Base-by-base conservation (phyloP, 495 filamentous ascomycete species). In the Penicillium herquei region DNA sequence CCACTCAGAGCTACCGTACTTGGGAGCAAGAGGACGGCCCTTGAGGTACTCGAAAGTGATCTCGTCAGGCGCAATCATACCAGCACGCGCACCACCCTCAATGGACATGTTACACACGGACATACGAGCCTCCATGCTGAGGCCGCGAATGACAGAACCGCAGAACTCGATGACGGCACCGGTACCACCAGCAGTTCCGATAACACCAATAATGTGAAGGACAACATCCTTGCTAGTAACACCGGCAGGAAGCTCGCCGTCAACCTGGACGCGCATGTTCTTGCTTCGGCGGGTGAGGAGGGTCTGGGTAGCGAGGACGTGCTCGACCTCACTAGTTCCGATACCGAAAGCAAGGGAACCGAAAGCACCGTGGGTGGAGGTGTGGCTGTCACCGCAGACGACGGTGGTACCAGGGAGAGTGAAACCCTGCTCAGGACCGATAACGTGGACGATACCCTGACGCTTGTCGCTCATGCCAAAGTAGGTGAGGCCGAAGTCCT, bases 51-150 rank as follows among this genome's bases (percentile, higher is more conserved):
- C 88, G 64, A 96, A 93, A 6, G 94, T 98, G 42, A 79, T 89
- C 70, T 96, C 87, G 58, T 98, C 94, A 3, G 94, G 94, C 26
- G 94, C 94, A 52, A 98, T 86, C 90, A 98, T 93, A 55, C 94
- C 94, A 54, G 94, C 93, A 77, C 94, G 83, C 39, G 94, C 94
- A 75, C 94, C 94, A 55, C 77, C 94, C 78, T 98, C 94, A 68
- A 98, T 97, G n/a, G 93, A 91, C 94, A 98, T 98, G 78, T 98
- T 98, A 76, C 94, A 98, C 68, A 98, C 94, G 52, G 91, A 96
- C 93, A 98, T 98, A 64, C 94, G 87, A 37, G 94, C 94, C 70
- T 98, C 94, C 84, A 98, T 96, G 74, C 90, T 96, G 61, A 98
- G 78, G 39, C 72, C 74, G 57, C 90, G 84, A 66, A 98, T 96